Evolutionary conservation across 768 basidiomycete species (phyloP).

Genomic region (Hirschioporus abietinus): DNA sequence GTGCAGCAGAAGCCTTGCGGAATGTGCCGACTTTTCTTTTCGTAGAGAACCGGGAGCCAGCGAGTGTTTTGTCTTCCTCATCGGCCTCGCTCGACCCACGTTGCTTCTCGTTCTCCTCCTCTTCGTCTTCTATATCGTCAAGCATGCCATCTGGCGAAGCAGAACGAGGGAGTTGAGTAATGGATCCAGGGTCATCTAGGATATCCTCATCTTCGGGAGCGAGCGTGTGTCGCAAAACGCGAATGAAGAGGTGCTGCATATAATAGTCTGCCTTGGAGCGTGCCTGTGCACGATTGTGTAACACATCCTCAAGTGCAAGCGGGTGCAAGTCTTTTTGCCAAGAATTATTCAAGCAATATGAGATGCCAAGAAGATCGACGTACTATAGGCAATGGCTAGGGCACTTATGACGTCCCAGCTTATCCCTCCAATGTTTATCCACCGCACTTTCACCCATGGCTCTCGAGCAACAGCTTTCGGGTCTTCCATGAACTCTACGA

Average conservation of each 20-base stretch:
- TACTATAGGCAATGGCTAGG: slow-evolving; percentile 59
- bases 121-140: slow-evolving; percentile 14
- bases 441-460: slow-evolving; percentile 63
- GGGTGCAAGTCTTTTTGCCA: slow-evolving; percentile 54
- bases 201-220: slow-evolving; percentile 15
- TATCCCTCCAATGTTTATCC: slow-evolving; percentile 67
- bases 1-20: slow-evolving; percentile 9
- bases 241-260: slow-evolving; percentile 62
- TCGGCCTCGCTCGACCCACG: slow-evolving; percentile 12
- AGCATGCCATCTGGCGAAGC: slow-evolving; percentile 24
- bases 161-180: slow-evolving; percentile 29
- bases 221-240: slow-evolving; percentile 61
- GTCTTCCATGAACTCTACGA: slow-evolving; percentile 50
- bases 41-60: slow-evolving; percentile 19
- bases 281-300: slow-evolving; percentile 39
- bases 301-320: slow-evolving; percentile 64
- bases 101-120: slow-evolving; percentile 7
- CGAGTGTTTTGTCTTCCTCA: slow-evolving; percentile 25
- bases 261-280: slow-evolving; percentile 74
- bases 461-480: slow-evolving; percentile 40
- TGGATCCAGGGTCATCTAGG: slow-evolving; percentile 8
- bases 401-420: slow-evolving; percentile 72
- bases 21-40: slow-evolving; percentile 14
- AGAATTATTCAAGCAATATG: slow-evolving; percentile 1
- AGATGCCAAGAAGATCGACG: slow-evolving; percentile 13